Conservation (phyloP, 345 rosid species). For the Pelargonium nanum region DNA sequence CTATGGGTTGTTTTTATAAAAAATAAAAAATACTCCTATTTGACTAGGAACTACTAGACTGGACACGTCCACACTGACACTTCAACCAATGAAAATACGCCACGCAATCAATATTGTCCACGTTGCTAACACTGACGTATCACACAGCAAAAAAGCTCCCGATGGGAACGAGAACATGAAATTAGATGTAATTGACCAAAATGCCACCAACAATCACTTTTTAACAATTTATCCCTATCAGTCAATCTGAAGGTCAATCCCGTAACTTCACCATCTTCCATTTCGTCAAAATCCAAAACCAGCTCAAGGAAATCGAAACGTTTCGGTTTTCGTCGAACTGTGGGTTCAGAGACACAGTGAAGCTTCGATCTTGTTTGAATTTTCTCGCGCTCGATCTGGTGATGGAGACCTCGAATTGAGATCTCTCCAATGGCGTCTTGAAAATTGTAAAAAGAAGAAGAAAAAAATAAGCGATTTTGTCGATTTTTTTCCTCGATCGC, state of each 20-base stretch:
- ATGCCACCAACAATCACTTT: not conserved
- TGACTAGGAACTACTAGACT: not conserved
- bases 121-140: not conserved
- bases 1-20: too few species aligned
- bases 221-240: not conserved
- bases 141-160: not conserved
- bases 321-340: not conserved
- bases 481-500: not conserved
- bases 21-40: too few species aligned
- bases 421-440: not conserved
- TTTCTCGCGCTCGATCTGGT: not conserved
- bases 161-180: too few species aligned
- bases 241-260: not conserved
- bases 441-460: not conserved
- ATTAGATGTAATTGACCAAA: not conserved
- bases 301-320: not conserved
- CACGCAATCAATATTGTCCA: conserved; percentile 3
- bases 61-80: conserved; percentile 12
- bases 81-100: conserved; percentile 8
- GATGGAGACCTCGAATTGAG: conserved; percentile 6
- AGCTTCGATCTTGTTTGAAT: not conserved
- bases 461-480: not conserved
- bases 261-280: not conserved
- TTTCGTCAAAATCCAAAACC: not conserved
- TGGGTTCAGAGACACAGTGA: not conserved